Base-by-base conservation (phyloP, 2,329 filamentous ascomycete genomes). In the Pezicula neosporulosa region DNA sequence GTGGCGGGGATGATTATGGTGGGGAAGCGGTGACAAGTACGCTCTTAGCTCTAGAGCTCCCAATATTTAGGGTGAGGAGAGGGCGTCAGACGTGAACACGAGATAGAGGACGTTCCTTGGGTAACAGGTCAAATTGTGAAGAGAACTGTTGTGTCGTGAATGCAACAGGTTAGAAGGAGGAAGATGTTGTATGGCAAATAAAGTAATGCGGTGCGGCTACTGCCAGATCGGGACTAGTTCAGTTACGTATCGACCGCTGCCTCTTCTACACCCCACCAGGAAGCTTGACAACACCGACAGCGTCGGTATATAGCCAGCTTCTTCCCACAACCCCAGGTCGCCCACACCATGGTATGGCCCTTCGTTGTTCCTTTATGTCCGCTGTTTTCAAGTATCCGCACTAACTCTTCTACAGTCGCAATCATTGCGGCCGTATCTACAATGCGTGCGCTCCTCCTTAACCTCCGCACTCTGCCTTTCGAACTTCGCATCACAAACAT, bases 401-500 rank as follows among this genome's bases (percentile, higher is more conserved):
- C 50, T 53, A 41, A 51, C 16, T 38, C 18, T 18, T 21, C 28
- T 21, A 36, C 59, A 87, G 94, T 97, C 92, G 69, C 93, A 97
- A 91, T 96, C 92, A 60, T 82, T 97, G 68, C 89, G 93, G 58
- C 93, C 93, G 51, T 97, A 97, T 75, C 88, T 97, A 62, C 90
- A 96, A 78, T 95, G 90, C 72, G 94, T 97, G 65, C 90, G 94
- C 65, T 92, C 89, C 68, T 96, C 90, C 66, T 81, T 99, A 67
- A 97, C 92, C 38, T 90, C 93, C 59, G 93, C 94, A 60, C 86
- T 99, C 61, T 93, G 90, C 53, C 82, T 96, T 53, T 93, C 91
- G 71, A 95, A 99, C 80, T 99, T 99, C 73, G 93, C 94, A 57
- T 97, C 93, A 46, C 94, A 99, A 75, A 90, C 89, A 43, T 90